A percentile compares a stretch with the other conserved stretches of the same genome.
Conservation (phyloP, 345 rosid genomes). For the Citrus medica region DNA sequence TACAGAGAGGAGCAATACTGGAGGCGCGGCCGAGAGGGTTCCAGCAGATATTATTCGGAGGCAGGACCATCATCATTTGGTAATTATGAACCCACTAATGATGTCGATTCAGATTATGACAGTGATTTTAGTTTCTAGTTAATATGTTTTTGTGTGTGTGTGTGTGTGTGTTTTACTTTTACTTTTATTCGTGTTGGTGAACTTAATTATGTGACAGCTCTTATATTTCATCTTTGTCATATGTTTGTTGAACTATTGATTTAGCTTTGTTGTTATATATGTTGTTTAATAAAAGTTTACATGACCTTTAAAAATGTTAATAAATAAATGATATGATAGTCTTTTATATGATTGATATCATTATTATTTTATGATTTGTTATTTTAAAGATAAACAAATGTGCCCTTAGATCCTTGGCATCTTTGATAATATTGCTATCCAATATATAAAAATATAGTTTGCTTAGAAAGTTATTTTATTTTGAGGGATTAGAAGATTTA, state of each 20-base stretch:
- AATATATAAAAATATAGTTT: too few relatives aligned
- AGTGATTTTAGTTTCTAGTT: not conserved
- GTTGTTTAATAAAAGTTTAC: too few relatives aligned
- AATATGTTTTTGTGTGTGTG: not conserved
- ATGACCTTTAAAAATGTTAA: too few relatives aligned
- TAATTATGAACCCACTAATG: not conserved
- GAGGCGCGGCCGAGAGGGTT: conserved; percentile 3
- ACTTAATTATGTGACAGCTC: not conserved
- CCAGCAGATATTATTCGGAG: not conserved
- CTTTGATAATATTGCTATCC: too few relatives aligned
- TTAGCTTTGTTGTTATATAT: not conserved
- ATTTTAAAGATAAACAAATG: too few relatives aligned
- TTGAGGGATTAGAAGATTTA: accelerated
- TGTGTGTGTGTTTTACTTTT: not conserved
- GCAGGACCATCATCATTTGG: not conserved
- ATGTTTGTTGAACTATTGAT: not conserved
- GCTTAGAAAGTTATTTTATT: too few relatives aligned
- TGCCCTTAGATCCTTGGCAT: too few relatives aligned
- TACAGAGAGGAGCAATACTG: not conserved
- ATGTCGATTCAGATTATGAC: not conserved
- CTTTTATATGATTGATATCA: too few relatives aligned
- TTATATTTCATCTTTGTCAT: not conserved
- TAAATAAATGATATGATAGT: too few relatives aligned
- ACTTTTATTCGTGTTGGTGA: not conserved
- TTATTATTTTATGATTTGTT: too few relatives aligned